Base-by-base conservation (phyloP, 2,329 filamentous ascomycete genomes). In the Rhinocladiella mackenziei region DNA sequence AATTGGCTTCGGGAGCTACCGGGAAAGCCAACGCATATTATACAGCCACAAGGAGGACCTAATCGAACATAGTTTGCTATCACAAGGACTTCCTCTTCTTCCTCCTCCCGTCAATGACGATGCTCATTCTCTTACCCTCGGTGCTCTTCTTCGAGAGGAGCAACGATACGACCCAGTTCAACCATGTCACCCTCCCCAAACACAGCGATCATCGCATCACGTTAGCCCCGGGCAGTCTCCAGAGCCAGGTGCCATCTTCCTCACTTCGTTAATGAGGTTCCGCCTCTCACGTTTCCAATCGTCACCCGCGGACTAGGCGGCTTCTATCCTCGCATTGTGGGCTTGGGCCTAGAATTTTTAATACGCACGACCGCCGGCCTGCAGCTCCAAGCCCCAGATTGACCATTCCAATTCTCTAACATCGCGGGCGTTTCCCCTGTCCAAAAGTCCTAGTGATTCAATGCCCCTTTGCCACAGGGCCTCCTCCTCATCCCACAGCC, bases 361-460 rank as follows among this genome's bases (percentile, higher is more conserved):
- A 22, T 38, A 40, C 9, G 11, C 15, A 9, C 30, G 29, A 23
- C 32, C 36, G 13, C 14, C 40, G 5, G 11, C 19, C 31, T 44
- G 31, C 19, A 45, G 9, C 10, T 44, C 40, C 8, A 35, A 26
- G 11, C 43, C 32, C 40, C 23, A 49, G 20, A 36, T 10, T 18
- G 20, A 31, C 18, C 15, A 33, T 14, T 48, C 45, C 3, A 48
- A 15, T 34, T 34, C 22, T 39, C 45, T 29, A 48, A 11, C n/a
- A 32, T 18, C 10, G 11, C 39, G 33, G 5, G 39, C 34, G 18
- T 31, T 48, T 26, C 15, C 7, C 39, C 28, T 2, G 45, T 48
- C 45, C 45, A 48, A 13, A 48, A 43, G 35, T 43, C 39, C 3
- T n/a, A n/a, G n/a, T n/a, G n/a, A n/a, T n/a, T n/a, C n/a, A n/a